Conservation (phyloP, 768 basidiomycete genomes). For the Krasilnikovozyma curviuscula region DNA sequence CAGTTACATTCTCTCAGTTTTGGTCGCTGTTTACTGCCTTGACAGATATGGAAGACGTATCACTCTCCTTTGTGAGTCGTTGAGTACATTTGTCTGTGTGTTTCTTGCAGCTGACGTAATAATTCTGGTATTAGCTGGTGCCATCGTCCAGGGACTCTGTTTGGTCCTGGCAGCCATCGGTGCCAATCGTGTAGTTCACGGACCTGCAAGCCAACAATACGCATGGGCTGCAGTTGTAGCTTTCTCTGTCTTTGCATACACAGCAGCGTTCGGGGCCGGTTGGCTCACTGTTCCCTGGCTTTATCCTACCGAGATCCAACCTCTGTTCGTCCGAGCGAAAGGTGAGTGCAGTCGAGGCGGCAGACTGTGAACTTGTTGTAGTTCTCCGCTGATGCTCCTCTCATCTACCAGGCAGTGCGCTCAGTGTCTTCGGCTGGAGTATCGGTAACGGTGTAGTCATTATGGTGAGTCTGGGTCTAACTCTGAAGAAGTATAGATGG, state of each 20-base stretch:
- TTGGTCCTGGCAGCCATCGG: constrained; percentile 10
- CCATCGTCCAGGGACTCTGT: constrained; percentile 3
- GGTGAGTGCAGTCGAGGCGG: too few relatives aligned
- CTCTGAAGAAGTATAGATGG: too few relatives aligned
- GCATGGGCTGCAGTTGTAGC: constrained; percentile 14
- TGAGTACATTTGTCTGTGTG: too few relatives aligned
- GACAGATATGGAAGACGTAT: constrained; percentile 15
- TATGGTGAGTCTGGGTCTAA: too few relatives aligned
- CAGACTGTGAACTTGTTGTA: too few relatives aligned
- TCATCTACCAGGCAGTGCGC: too few relatives aligned
- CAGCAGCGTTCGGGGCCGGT: constrained; percentile 14
- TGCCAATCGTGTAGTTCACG: too few relatives aligned
- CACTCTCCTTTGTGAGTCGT: constrained; percentile 11
- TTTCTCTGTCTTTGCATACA: constrained; percentile 12
- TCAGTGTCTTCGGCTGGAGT: constrained; percentile 10
- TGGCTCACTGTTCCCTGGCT: constrained; percentile 18
- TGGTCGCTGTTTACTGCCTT: constrained; percentile 14
- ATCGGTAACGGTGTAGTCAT: constrained; percentile 14
- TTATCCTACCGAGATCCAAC: constrained; percentile 17
- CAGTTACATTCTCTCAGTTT: constrained; percentile 14
- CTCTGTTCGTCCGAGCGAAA: constrained; percentile 13
- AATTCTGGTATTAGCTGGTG: too few relatives aligned
- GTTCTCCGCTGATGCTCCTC: too few relatives aligned
- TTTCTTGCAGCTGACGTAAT: too few relatives aligned
- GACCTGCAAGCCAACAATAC: too few relatives aligned